phyloP scores from a whole-genome alignment of 2,329 filamentous ascomycete species.

The Orbilia ellipsospora region DNA sequence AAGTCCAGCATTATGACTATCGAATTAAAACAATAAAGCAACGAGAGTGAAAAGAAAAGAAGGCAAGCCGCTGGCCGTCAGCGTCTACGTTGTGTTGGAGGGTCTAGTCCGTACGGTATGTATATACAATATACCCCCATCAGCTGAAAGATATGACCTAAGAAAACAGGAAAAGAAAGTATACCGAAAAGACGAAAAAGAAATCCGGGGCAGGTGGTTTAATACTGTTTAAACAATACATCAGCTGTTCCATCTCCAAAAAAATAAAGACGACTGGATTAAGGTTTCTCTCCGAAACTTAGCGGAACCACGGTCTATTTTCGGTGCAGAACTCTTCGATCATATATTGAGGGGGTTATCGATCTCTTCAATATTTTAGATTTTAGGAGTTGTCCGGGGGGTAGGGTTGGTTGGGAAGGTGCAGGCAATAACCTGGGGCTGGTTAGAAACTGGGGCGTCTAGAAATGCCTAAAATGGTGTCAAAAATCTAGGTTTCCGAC shows the following conservation, averaged over 20 bases:
- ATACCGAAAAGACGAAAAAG: background rate
- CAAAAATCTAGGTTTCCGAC: background rate
- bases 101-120: too few species aligned
- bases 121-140: background rate
- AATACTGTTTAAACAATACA: background rate
- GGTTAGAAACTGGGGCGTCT: conserved; percentile 1
- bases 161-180: background rate
- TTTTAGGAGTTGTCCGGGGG: background rate
- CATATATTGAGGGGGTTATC: background rate
- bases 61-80: too few species aligned
- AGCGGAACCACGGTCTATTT: conserved; percentile 8
- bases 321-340: background rate
- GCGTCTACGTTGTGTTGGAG: too few species aligned
- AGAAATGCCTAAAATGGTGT: background rate
- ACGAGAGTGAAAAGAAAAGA: too few species aligned
- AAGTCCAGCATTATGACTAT: background rate
- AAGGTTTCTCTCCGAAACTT: conserved; percentile 5
- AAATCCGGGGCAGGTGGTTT: background rate
- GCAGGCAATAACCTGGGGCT: background rate
- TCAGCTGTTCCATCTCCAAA: background rate
- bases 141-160: background rate
- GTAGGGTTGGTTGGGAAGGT: background rate
- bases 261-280: too few species aligned
- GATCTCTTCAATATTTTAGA: background rate
- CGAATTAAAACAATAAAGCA: background rate